These are phyloP conservation scores for Botryotinia narcissicola DNA, from an alignment of 2,329 filamentous ascomycete species.

Conservation along the genomic window DNA sequence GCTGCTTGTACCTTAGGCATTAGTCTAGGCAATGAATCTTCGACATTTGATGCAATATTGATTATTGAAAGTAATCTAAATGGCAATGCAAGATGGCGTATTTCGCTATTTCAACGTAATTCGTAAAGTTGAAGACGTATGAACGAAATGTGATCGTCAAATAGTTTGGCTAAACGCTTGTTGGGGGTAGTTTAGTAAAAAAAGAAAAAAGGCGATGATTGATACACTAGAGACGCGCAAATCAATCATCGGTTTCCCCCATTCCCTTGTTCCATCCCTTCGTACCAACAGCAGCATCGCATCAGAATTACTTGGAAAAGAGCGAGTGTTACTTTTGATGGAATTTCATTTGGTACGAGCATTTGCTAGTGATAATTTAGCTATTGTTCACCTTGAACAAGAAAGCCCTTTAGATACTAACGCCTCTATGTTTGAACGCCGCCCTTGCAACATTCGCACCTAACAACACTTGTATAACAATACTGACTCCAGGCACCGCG, in stretches of 20 bases:
- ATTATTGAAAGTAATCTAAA: not conserved
- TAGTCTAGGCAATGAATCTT: not conserved
- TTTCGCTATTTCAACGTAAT: too few relatives aligned
- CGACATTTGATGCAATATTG: not conserved
- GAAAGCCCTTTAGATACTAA: not conserved
- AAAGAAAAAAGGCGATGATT: not conserved
- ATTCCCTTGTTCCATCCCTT: not conserved
- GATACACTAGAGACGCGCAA: not conserved
- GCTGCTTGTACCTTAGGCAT: not conserved
- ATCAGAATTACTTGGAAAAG: not conserved
- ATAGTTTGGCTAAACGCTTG: not conserved
- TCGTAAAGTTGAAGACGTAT: not conserved
- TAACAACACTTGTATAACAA: not conserved
- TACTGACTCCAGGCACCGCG: not conserved
- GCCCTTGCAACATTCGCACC: not conserved
- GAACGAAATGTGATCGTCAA: not conserved
- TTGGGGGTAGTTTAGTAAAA: too few relatives aligned
- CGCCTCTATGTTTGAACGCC: conserved; percentile 9
- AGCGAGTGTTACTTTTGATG: not conserved
- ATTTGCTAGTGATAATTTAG: not conserved
- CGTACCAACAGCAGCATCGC: not conserved
- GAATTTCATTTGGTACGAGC: not conserved
- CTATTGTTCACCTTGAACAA: conserved; percentile 6
- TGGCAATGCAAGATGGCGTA: not conserved
- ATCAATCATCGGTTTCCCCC: not conserved